These are phyloP conservation scores for Iris pallida DNA, from an alignment of 116 monocot genomes.

Conservation along the genomic window DNA sequence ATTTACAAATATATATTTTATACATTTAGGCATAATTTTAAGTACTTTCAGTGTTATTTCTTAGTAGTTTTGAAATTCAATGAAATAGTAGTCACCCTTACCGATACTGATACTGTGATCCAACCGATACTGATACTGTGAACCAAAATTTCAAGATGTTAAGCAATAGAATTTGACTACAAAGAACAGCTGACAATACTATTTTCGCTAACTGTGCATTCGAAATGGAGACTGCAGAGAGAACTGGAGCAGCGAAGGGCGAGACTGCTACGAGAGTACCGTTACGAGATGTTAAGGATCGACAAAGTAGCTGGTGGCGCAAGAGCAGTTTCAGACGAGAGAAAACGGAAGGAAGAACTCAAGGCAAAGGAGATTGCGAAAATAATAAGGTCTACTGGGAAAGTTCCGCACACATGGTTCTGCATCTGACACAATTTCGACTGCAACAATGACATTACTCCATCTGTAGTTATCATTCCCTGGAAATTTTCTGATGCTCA, in stretches of 20 bases:
- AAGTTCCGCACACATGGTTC: constrained; percentile 3
- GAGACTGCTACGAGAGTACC: constrained; percentile 25
- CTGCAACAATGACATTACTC: background rate
- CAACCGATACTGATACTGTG: background rate
- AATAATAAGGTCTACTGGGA: constrained; percentile 13
- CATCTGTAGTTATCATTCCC: background rate
- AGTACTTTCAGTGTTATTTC: no score
- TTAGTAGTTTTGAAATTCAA: no score
- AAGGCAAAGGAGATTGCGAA: constrained; percentile 26
- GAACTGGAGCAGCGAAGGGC: constrained; percentile 21
- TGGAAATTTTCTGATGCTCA: background rate
- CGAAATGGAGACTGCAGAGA: constrained; percentile 29
- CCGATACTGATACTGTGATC: no score
- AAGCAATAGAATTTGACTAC: background rate
- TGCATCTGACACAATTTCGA: constrained; percentile 16
- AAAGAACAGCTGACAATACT: background rate
- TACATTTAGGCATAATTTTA: no score
- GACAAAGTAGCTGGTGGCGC: constrained; percentile 29
- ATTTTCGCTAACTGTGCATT: background rate
- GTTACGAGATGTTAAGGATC: constrained; percentile 26
- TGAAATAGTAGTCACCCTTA: no score
- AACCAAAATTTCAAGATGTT: background rate
- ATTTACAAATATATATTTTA: no score
- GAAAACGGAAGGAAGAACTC: constrained; percentile 24
- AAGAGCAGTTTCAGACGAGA: constrained; percentile 24